phyloP scores from a whole-genome alignment of 176 grass and related monocot genomes.

The Oropetium thomaeum region DNA sequence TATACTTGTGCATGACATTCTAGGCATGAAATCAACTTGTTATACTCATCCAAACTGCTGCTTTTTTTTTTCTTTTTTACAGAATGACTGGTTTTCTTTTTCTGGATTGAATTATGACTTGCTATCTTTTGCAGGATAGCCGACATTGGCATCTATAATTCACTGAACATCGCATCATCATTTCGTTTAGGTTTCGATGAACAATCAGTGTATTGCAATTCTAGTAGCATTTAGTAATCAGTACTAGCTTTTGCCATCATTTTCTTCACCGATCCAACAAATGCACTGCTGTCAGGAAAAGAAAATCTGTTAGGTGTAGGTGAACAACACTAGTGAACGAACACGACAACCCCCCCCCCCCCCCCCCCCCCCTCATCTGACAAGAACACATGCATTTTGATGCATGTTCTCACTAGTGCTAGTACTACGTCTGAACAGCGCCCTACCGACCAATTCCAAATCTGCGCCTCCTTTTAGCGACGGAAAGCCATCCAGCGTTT shows the following conservation, averaged over 20 bases:
- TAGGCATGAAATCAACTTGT: background rate
- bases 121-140: background rate
- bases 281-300: background rate
- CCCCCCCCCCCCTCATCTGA: background rate
- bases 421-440: background rate
- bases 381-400: background rate
- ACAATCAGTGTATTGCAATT: background rate
- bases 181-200: background rate
- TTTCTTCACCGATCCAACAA: background rate
- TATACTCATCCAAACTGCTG: background rate
- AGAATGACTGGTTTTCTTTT: too few species aligned
- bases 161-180: background rate
- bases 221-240: background rate
- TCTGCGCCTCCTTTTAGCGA: background rate
- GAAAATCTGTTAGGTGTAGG: background rate
- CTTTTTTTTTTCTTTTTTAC: too few species aligned
- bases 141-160: background rate
- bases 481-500: background rate
- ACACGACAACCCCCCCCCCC: too few species aligned
- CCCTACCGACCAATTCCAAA: background rate
- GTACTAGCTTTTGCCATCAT: background rate
- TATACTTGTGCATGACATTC: background rate
- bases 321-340: background rate
- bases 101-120: background rate
- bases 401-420: conserved; percentile 10